Base-by-base conservation (phyloP, 2,329 filamentous ascomycete species). In the Aschersonia sp. region DNA sequence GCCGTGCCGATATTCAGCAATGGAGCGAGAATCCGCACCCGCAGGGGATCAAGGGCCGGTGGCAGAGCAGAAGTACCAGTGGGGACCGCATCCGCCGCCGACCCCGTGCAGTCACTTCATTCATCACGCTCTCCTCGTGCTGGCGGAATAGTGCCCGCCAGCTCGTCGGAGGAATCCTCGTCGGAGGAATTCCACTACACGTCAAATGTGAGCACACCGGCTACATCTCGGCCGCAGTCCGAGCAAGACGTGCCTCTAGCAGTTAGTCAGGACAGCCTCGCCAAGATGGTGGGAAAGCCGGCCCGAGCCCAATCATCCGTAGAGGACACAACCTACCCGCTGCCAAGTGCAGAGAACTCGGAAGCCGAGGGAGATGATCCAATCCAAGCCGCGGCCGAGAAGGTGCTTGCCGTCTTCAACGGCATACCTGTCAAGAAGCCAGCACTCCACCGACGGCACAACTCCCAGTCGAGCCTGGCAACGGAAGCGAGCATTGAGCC, bases 151-250 rank as follows among this genome's bases (percentile, higher is more conserved):
- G 9, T 6, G 28, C 47, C 50, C 2, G 47, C 45, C 3, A 63
- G 62, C 48, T 65, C 63, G 2, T 64, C 63, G 1, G 64, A 67
- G 1, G 63, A 64, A 5, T 66, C 65, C 4, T 63, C 61, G 46
- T 66, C 62, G 1, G 67, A 69, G 4, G 65, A 62, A 4, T 57
- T 64, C 9, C 63, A 61, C 20, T 63, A 65, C 5, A 48, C 59
- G 0, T 64, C 65, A 1, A 54, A 54, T 5, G 56, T 61, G 20
- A 65, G 65, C 47, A 70, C 67, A 4, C 67, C 67, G 0, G 59
- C 66, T 47, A 65, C 63, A 0, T 68, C 67, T 1, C 61, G 66
- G 9, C 64, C 67, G 0, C 62, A 68, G 45, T 70, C 67, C 1
- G 65, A 66, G 47, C 63, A 60, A 52, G 60, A 58, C 1, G 50